A percentile compares a stretch with the other conserved stretches of the same genome.
phyloP scores from a whole-genome alignment of 257 asterid species.

The Capsicum rhomboideum region DNA sequence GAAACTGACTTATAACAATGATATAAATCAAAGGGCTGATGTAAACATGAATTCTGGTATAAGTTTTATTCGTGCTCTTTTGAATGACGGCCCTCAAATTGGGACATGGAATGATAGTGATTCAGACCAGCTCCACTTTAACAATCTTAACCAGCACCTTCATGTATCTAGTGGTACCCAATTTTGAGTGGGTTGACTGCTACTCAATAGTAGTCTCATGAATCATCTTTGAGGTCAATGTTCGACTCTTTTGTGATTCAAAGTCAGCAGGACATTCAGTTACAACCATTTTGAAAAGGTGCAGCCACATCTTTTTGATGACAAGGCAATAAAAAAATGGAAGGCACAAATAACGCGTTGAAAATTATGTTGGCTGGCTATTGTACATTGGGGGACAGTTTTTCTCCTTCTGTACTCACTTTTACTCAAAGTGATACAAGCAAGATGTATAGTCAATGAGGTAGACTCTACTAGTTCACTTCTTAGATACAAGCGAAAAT shows the following conservation, averaged over 20 bases:
- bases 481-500: constrained; percentile 48
- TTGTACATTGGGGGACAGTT: constrained; percentile 57
- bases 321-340: too few relatives aligned
- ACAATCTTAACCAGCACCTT: background rate
- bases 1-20: too few relatives aligned
- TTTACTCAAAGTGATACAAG: constrained; percentile 68
- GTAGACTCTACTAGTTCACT: too few relatives aligned
- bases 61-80: too few relatives aligned
- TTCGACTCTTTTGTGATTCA: background rate
- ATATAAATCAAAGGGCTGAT: too few relatives aligned
- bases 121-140: background rate
- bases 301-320: background rate
- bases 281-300: background rate
- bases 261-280: background rate
- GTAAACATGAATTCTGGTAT: too few relatives aligned
- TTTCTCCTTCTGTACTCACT: constrained; percentile 62
- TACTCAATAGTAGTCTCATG: background rate
- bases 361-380: too few relatives aligned
- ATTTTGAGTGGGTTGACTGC: background rate
- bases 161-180: background rate
- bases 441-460: constrained; percentile 49
- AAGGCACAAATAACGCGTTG: too few relatives aligned
- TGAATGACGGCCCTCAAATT: too few relatives aligned
- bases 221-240: background rate
- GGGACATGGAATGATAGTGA: too few relatives aligned